phyloP scores from a whole-genome alignment of 352 stramenopile genomes.

The Pythium rishiriense region DNA sequence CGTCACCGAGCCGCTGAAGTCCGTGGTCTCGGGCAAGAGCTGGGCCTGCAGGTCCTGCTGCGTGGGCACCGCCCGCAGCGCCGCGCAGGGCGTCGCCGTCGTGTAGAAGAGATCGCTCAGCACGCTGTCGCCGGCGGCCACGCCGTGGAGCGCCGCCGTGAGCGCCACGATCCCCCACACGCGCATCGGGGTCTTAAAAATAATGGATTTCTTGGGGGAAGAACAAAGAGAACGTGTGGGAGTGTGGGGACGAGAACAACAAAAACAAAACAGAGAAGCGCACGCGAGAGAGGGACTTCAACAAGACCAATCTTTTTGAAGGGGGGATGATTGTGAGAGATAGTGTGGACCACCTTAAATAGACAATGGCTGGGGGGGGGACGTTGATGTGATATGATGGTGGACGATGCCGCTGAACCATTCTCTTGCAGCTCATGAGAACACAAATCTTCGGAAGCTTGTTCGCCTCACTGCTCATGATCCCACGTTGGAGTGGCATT shows the following conservation, averaged over 20 bases:
- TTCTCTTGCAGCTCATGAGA: too few relatives aligned
- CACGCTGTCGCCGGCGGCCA: neutral
- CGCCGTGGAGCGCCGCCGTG: neutral
- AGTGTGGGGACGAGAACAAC: slow-evolving; percentile 2
- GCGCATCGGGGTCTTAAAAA: slow-evolving; percentile 7
- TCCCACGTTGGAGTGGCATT: too few relatives aligned
- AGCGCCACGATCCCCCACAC: neutral
- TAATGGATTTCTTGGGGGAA: neutral
- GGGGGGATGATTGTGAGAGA: neutral
- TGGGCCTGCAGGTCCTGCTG: slow-evolving; percentile 16
- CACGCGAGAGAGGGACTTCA: slow-evolving; percentile 24
- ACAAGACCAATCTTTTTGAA: slow-evolving; percentile 22
- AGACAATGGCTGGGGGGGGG: too few relatives aligned
- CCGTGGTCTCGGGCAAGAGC: slow-evolving; percentile 18
- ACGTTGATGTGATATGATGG: too few relatives aligned
- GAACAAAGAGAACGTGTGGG: neutral
- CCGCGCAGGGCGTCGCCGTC: slow-evolving; percentile 21
- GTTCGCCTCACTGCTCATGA: too few relatives aligned
- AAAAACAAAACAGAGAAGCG: slow-evolving; percentile 11
- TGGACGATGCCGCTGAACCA: too few relatives aligned
- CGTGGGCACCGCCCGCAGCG: slow-evolving; percentile 2
- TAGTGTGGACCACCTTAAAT: slow-evolving; percentile 15
- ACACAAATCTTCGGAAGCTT: too few relatives aligned
- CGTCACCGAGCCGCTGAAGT: slow-evolving; percentile 14
- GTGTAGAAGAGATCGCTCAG: slow-evolving; percentile 32